Evolutionary conservation across 2,329 filamentous ascomycete genomes (phyloP), one percentile per base, ranked within the genome.

Genomic region (Tolypocladium sp.): DNA sequence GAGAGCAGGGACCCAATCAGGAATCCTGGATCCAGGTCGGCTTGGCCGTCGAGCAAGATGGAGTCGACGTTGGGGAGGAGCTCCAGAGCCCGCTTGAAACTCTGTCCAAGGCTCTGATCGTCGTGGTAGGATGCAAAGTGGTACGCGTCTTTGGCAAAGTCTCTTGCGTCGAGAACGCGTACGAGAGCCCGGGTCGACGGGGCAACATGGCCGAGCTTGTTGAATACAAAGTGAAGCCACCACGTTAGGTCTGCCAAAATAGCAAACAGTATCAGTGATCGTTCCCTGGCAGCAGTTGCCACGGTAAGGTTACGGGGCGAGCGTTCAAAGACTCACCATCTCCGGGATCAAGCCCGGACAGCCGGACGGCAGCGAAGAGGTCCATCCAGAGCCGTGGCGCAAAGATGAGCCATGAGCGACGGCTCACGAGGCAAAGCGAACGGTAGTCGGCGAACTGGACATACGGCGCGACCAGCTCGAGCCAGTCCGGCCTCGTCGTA

Each of bases 351-450:
- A 80, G 65, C 7, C 76, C 76, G 10, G 76, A 68, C 1, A 62
- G 66, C 61, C 74, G 71, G 30, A 73, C 71, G 1, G 73, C 67
- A 22, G 69, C 65, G 22, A 83, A 66, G 13, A 82, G 74, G 64
- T 84, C 77, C 61, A 72, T 72, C 82, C 82, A 85, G 22, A 85
- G 69, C 5, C 73, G 76, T 25, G 80, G 79, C 5, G 77, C 77
- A 65, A 85, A 84, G 25, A 76, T 68, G 49, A 63, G 59, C 70
- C 79, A 76, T 63, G 81, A 83, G 12, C 71, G 75, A 46, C 64
- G 69, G 55, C 73, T 77, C 12, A 84, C 81, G 42, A 76, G 75
- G 64, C 79, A 83, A 51, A 83, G 75, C 9, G 69, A 68, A 30
- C 71, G 65, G 63, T 79, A 80, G 64, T 80, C 75, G 7, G 64